These are phyloP conservation scores for Suillus brevipes DNA, from an alignment of 768 basidiomycete genomes.

Conservation along the genomic window DNA sequence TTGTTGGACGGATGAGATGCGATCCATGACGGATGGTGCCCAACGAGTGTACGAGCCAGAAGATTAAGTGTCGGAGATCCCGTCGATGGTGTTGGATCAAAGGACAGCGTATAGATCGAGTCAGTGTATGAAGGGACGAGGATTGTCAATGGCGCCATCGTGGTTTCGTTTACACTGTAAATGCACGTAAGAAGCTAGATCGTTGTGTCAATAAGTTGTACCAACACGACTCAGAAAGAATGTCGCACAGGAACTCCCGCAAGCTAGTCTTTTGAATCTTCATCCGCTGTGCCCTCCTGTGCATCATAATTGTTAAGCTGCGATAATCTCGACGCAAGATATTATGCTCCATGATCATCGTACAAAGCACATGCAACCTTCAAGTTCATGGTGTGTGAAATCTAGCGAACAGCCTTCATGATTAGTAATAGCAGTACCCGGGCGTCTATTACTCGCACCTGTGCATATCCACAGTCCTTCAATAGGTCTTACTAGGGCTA, in stretches of 20 bases:
- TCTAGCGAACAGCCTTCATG: not conserved
- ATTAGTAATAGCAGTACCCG: not conserved
- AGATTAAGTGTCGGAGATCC: conserved; percentile 55
- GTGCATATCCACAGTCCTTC: not conserved
- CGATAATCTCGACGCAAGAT: not conserved
- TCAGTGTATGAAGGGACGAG: conserved; percentile 67
- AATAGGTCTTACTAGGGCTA: not conserved
- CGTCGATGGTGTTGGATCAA: conserved; percentile 58
- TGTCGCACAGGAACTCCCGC: not conserved
- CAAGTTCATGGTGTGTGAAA: not conserved
- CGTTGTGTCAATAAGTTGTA: no score
- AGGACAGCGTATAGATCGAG: conserved; percentile 60
- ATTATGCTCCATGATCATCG: no score
- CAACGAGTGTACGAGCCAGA: conserved; percentile 47
- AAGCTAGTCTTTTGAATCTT: not conserved
- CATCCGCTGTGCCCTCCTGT: not conserved
- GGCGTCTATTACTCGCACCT: not conserved
- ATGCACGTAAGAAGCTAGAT: not conserved
- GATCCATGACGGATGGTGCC: conserved; percentile 78
- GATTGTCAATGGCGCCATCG: conserved; percentile 38
- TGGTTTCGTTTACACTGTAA: not conserved
- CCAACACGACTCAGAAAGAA: not conserved
- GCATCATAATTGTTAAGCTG: no score
- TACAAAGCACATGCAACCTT: not conserved
- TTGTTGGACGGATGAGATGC: conserved; percentile 55